Evolutionary conservation across 805 yeast species (phyloP).

Genomic region (Pichia occidentalis): DNA sequence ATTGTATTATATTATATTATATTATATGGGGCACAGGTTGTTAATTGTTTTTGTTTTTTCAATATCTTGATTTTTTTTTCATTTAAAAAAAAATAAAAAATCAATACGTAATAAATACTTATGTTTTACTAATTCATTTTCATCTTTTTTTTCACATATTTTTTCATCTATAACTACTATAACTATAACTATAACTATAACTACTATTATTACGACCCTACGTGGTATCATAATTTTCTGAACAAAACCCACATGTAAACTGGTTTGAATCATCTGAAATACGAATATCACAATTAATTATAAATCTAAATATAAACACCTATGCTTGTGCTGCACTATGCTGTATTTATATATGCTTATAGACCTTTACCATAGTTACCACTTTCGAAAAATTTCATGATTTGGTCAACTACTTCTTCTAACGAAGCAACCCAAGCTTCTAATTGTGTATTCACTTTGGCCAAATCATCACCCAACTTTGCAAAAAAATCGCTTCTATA

Average conservation of each 20-base stretch:
- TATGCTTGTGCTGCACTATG: slow-evolving; percentile 5
- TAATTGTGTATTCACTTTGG: slow-evolving; percentile 58
- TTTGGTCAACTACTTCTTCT: slow-evolving; percentile 64
- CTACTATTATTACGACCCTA: too few species aligned
- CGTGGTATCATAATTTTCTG: too few species aligned
- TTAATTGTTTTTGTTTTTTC: too few species aligned
- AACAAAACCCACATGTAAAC: too few species aligned
- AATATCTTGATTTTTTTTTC: too few species aligned
- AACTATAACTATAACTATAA: slow-evolving; percentile 11
- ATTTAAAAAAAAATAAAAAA: too few species aligned
- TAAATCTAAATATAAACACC: too few species aligned
- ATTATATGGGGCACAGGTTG: slow-evolving; percentile 6
- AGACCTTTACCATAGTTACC: slow-evolving; percentile 89
- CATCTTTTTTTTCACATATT: slow-evolving; percentile 3
- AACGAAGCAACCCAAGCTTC: slow-evolving; percentile 69
- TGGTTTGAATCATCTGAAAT: too few species aligned
- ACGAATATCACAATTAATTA: too few species aligned
- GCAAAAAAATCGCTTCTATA: slow-evolving; percentile 79
- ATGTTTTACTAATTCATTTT: too few species aligned
- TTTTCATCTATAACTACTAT: slow-evolving; percentile 7
- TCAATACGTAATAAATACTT: too few species aligned
- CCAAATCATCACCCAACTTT: slow-evolving; percentile 74
- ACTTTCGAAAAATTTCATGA: slow-evolving; percentile 65
- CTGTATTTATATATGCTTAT: slow-evolving; percentile 28
- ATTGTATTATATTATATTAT: not conserved